Percentiles rank a stretch among this genome's conserved stretches.
Conservation (phyloP, 2,329 filamentous ascomycete genomes). For the Colletotrichum spinosum region DNA sequence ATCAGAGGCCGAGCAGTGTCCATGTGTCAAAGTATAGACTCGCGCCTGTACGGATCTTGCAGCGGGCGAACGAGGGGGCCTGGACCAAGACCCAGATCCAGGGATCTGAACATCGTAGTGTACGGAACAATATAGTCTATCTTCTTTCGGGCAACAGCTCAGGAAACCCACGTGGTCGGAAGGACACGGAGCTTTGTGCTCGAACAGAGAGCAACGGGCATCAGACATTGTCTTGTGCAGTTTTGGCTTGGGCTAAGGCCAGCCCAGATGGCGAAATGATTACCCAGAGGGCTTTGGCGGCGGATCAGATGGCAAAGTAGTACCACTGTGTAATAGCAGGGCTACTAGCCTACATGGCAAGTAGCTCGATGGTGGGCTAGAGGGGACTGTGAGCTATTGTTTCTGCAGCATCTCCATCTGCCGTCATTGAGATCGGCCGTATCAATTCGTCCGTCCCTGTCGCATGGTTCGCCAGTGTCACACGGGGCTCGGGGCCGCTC, state of each 20-base stretch:
- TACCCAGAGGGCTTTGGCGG: constrained; percentile 22
- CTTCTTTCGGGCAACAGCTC: constrained; percentile 19
- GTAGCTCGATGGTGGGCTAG: background rate
- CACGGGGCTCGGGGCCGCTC: background rate
- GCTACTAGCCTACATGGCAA: background rate
- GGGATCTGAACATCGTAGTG: constrained; percentile 29
- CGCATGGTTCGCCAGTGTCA: constrained; percentile 7
- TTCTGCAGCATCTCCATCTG: background rate
- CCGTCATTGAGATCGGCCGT: constrained; percentile 21
- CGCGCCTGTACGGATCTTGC: constrained; percentile 18
- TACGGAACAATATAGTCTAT: constrained; percentile 28
- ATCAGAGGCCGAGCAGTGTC: no score
- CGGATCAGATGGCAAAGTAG: constrained; percentile 17
- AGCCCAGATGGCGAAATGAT: constrained; percentile 16
- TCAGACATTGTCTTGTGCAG: constrained; percentile 25
- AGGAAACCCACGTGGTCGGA: constrained; percentile 28
- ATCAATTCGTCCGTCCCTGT: constrained; percentile 14
- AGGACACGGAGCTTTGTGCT: constrained; percentile 31
- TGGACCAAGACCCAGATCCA: constrained; percentile 23
- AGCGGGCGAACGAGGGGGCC: background rate
- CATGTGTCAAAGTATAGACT: background rate
- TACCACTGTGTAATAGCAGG: constrained; percentile 6
- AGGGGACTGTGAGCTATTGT: constrained; percentile 1
- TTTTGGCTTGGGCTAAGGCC: constrained; percentile 20
- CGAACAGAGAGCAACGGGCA: constrained; percentile 33